Evolutionary conservation across 225 moss, liverwort and hornwort species (phyloP).

Genomic region (Sphagnum tenellum): DNA sequence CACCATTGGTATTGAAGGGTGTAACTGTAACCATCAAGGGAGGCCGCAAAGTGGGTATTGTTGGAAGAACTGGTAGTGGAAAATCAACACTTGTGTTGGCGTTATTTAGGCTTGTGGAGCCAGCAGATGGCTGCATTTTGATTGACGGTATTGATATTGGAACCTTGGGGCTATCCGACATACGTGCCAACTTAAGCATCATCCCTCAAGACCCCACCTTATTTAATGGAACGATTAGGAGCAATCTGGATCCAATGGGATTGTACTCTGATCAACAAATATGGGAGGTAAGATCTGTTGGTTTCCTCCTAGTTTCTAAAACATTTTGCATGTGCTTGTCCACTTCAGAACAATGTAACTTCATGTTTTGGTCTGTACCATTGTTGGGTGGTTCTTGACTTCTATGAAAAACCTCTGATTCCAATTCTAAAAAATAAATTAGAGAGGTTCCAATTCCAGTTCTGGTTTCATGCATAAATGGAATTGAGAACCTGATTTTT

Average conservation of each 20-base stretch:
- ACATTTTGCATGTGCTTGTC: too few species aligned
- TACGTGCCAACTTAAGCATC: not conserved
- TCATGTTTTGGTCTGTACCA: too few species aligned
- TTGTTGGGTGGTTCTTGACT: too few species aligned
- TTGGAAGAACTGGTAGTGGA: constrained; percentile 3
- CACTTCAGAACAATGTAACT: too few species aligned
- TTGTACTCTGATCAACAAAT: constrained; percentile 1
- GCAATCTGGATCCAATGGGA: constrained; percentile 1
- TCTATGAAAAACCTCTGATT: too few species aligned
- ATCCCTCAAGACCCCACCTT: constrained; percentile 4
- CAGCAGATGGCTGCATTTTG: constrained; percentile 2
- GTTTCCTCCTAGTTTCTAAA: not conserved
- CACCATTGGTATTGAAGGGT: constrained; percentile 4
- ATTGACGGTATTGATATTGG: constrained; percentile 4
- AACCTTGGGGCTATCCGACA: not conserved
- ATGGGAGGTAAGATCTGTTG: constrained; percentile 2
- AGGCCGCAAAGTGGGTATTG: constrained; percentile 6
- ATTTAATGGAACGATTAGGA: constrained; percentile 4
- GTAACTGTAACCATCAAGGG: constrained; percentile 3
- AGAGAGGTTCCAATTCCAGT: too few species aligned
- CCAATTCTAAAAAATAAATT: too few species aligned
- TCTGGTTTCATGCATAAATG: too few species aligned
- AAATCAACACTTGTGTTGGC: constrained; percentile 4
- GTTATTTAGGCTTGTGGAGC: not conserved
- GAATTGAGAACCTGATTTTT: too few species aligned